phyloP scores from a whole-genome alignment of 1,284 basidiomycete genomes.

The Austroboletus rostrupii region DNA sequence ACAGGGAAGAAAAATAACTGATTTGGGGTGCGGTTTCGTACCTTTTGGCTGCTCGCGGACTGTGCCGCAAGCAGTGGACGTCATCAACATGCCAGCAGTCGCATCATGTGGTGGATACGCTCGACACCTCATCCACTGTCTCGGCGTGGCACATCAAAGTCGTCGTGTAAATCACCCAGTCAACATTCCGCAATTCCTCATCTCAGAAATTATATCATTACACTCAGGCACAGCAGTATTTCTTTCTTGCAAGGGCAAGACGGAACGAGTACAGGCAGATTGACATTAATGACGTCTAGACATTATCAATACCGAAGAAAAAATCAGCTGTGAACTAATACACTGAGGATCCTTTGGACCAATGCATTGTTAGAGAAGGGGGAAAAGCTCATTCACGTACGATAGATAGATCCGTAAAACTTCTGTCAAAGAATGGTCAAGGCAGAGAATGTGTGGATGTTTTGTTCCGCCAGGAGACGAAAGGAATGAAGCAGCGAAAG shows the following conservation, averaged over 20 bases:
- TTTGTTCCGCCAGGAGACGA: conserved; percentile 20
- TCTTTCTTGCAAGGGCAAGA: not conserved
- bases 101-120: too few relatives aligned
- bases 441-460: conserved; percentile 3
- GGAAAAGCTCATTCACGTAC: conserved; percentile 24
- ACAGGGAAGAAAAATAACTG: conserved; percentile 16
- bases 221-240: not conserved
- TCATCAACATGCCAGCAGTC: too few relatives aligned
- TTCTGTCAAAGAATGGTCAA: conserved; percentile 3
- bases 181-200: not conserved
- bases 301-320: conserved; percentile 30
- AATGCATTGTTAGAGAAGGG: conserved; percentile 14
- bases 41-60: conserved; percentile 15
- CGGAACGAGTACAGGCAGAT: conserved; percentile 21
- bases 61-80: conserved; percentile 10
- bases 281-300: conserved; percentile 32
- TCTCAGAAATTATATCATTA: not conserved
- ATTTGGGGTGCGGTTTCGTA: conserved; percentile 28
- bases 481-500: conserved; percentile 17
- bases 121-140: too few relatives aligned
- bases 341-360: conserved; percentile 29
- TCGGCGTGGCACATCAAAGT: too few relatives aligned
- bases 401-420: conserved; percentile 19
- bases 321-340: conserved; percentile 28
- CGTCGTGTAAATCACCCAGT: too few relatives aligned